These are phyloP conservation scores for Graphiopsis chlorocephala DNA, from an alignment of 2,329 filamentous ascomycete genomes.

Conservation along the genomic window DNA sequence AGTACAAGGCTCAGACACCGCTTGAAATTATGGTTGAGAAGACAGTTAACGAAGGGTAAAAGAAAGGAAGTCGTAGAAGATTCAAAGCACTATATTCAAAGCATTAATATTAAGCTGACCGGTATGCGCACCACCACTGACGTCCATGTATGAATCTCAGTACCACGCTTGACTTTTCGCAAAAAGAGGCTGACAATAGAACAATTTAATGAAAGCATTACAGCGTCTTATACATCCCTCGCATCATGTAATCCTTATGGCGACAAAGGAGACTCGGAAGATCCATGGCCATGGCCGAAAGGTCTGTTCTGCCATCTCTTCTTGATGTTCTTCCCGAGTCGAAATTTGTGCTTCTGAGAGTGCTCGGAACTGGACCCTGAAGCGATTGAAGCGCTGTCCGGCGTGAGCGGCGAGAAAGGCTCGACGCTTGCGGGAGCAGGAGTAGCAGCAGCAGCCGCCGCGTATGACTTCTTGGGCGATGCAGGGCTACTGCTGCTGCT, in stretches of 20 bases:
- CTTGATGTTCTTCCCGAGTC: background rate
- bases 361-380: background rate
- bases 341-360: background rate
- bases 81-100: background rate
- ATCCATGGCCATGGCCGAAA: background rate
- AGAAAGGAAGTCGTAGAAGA: background rate
- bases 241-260: background rate
- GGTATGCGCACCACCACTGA: background rate
- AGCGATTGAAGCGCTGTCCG: background rate
- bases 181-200: background rate
- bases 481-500: background rate
- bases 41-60: background rate
- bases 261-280: background rate
- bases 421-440: background rate
- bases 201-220: background rate
- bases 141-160: background rate
- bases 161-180: background rate
- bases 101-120: background rate
- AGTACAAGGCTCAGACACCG: background rate
- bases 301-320: constrained; percentile 1
- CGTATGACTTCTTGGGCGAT: background rate
- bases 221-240: background rate
- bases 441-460: background rate
- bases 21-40: background rate
- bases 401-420: background rate